A percentile compares a stretch with the other conserved stretches of the same genome.
These are phyloP conservation scores for Pichia paraexigua DNA, from an alignment of 805 yeast species.

Conservation along the genomic window DNA sequence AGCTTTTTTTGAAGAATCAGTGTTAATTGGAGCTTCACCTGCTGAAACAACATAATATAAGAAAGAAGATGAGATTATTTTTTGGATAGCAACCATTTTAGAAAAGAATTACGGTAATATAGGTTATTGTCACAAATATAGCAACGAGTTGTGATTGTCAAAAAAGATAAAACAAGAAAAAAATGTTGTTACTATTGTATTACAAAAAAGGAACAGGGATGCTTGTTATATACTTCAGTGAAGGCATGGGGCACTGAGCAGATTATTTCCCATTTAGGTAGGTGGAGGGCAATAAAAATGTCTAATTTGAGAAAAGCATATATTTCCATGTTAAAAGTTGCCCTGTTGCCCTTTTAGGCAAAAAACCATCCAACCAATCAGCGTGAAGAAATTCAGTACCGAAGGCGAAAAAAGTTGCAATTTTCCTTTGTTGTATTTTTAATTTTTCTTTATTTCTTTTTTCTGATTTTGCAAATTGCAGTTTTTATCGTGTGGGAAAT, in stretches of 20 bases:
- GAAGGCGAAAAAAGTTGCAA: background rate
- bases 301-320: no score
- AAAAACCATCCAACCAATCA: background rate
- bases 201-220: background rate
- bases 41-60: slow-evolving; percentile 28
- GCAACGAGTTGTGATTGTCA: background rate
- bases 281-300: background rate
- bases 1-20: slow-evolving; percentile 41
- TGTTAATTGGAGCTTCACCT: slow-evolving; percentile 40
- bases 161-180: background rate
- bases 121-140: background rate
- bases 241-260: background rate
- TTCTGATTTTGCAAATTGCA: no score
- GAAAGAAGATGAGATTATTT: slow-evolving; percentile 28
- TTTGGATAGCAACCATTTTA: slow-evolving; percentile 16
- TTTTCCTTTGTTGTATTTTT: no score
- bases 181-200: background rate
- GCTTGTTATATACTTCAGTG: background rate
- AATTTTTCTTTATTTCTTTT: no score
- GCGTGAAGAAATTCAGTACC: background rate
- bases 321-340: background rate
- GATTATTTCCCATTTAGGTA: background rate
- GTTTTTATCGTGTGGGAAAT: no score
- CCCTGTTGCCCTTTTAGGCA: background rate
- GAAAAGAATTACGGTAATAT: background rate